Conservation (phyloP, 2,329 filamentous ascomycete genomes). For the Colletotrichum simmondsii region DNA sequence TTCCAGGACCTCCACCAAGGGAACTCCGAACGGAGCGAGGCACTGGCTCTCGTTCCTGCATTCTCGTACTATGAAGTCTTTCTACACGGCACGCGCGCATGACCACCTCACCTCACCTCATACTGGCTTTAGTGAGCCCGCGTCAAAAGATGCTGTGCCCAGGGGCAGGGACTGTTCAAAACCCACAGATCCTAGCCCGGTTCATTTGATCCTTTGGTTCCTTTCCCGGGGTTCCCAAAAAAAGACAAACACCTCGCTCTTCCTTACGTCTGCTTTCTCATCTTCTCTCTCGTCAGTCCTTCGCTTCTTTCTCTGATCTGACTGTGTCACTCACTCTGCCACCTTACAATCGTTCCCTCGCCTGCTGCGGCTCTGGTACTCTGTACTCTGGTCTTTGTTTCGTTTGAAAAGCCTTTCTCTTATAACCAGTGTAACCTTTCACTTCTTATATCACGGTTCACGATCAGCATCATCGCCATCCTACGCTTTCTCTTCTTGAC, state of each 20-base stretch:
- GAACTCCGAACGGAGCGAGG: neutral
- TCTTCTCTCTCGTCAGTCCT: neutral
- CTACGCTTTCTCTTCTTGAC: neutral
- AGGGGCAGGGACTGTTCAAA: constrained; percentile 23
- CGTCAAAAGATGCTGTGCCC: constrained; percentile 27
- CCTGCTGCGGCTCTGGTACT: neutral
- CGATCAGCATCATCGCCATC: neutral
- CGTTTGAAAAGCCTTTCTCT: neutral
- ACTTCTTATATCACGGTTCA: neutral
- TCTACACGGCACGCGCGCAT: constrained; percentile 12
- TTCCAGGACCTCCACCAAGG: neutral
- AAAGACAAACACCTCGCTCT: constrained; percentile 10
- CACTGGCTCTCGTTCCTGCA: constrained; percentile 20
- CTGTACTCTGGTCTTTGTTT: neutral
- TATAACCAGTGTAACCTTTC: constrained; percentile 1
- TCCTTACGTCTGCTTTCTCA: constrained; percentile 1
- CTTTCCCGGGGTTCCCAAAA: neutral
- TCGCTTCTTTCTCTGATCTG: neutral
- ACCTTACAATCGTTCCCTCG: neutral
- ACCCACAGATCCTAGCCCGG: neutral
- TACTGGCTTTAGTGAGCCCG: neutral
- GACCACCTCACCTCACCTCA: neutral
- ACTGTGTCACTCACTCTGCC: constrained; percentile 26
- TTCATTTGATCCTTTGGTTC: constrained; percentile 10
- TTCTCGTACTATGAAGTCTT: neutral